Evolutionary conservation across 306 rosid species (phyloP), one percentile per base, ranked within the genome.

Genomic region (Heteromeles arbutifolia): DNA sequence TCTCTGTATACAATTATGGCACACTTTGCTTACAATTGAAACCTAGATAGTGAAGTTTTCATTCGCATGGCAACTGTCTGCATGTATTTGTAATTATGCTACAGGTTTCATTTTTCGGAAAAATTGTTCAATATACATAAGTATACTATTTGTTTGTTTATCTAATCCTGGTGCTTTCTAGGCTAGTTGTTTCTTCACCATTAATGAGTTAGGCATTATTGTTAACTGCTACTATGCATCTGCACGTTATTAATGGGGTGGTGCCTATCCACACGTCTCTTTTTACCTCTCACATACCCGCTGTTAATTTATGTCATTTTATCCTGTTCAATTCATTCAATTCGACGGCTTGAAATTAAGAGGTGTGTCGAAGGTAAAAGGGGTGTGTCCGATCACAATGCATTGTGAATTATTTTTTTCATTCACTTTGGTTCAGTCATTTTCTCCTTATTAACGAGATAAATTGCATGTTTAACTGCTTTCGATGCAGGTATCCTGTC

Each of bases 401-500:
- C 22, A 7, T 9, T 3, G 59, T 72, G 53, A 9, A 14, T 4
- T 32, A 2, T n/a, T 21, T 32, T 53, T 9, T 21, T 5, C 28
- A 1, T n/a, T 9, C 14, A n/a, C 15, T 31, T 22, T 5, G 8
- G 53, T 71, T 21, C 3, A 50, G 66, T 34, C 17, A 37, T 19
- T 22, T 39, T 11, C 3, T 3, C 15, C 56, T 39, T 25, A 41
- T 15, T 37, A 25, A 39, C 77, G 19, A 9, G n/a, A 56, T 32
- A 52, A 39, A 67, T 37, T 58, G 53, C 22, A 32, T 8, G 45
- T 11, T 41, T 59, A 59, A 28, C 32, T 70, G 58, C 48, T 24
- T 34, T 39, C 29, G 64, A 52, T 28, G 73, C 80, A 80, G 84
- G 70, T 19, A 17, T 53, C 64, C 8, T 15, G 19, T 48, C 19